Evolutionary conservation across 331 rosid genomes (phyloP), one percentile per base, ranked within the genome.

Genomic region (Rosa hybrid): DNA sequence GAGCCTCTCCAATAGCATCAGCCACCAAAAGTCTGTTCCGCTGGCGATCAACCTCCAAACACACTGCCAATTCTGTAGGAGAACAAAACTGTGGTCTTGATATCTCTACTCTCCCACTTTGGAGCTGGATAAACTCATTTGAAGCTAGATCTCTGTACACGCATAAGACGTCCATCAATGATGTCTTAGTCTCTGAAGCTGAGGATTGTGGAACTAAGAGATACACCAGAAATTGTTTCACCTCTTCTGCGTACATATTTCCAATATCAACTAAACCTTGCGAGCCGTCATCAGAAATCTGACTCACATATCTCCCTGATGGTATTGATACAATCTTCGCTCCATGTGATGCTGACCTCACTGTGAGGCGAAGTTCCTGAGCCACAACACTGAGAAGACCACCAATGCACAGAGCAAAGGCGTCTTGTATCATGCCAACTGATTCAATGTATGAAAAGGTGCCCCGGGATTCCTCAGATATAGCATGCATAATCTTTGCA

Each of bases 391-490:
- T 75, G 42, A 75, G 78, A 57, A 75, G 78, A 41, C 78, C 78
- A 20, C 78, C 78, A 39, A 75, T 56, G 69, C 78, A 75, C 39
- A 75, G 9, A 12, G 78, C 78, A 75, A 75, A 75, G 8, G 42
- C 53, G 42, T 75, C 69, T 12, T 75, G 78, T 56, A 75, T 57
- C 53, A 56, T 75, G 5, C 39, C 69, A 56, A 56, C 38, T n/a
- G 78, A 75, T 25, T 75, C 53, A 8, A 75, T 56, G 54, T 56
- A 75, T 10, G 78, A 75, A 75, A 75, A 75, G 6, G 78, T 75
- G 44, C 44, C 44, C 44, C 44, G 5, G 5, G 44, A 41, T 41
- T 4, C 44, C 5, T 41, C 7, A 41, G 44, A 41, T 41, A 41
- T 75, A 57, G 78, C 68, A 56, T 56, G 50, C 78, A 75, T 75